A percentile compares a stretch with the other conserved stretches of the same genome.
Evolutionary conservation across 148 eudicot genomes (phyloP).

Genomic region (Pouteria glomerata): DNA sequence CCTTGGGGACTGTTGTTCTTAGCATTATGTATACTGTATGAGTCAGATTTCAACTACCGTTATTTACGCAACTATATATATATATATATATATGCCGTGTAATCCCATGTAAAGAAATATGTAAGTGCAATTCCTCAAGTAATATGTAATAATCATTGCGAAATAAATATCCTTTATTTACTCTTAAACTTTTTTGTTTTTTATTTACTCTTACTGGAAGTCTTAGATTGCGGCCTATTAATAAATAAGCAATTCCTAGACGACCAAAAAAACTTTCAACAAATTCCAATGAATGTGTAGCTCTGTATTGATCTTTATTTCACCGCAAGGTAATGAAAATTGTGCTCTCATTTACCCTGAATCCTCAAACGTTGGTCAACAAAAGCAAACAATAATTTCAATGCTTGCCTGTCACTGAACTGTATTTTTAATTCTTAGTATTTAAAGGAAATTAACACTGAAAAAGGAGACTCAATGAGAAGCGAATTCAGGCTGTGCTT

Average conservation of each 20-base stretch:
- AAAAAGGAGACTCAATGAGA: background rate
- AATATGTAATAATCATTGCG: too few relatives aligned
- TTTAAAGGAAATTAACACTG: background rate
- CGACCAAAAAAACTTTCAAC: background rate
- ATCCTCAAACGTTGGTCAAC: background rate
- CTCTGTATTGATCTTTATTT: background rate
- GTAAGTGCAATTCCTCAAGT: too few relatives aligned
- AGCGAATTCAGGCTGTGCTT: too few relatives aligned
- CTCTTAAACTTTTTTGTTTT: too few relatives aligned
- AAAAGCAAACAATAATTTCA: background rate
- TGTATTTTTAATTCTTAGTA: background rate
- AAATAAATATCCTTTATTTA: too few relatives aligned
- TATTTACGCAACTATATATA: too few relatives aligned
- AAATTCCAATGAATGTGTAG: background rate
- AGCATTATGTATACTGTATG: too few relatives aligned
- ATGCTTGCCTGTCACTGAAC: background rate
- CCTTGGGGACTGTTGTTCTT: too few relatives aligned
- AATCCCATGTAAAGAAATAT: background rate
- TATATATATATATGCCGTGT: background rate
- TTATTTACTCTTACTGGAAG: too few relatives aligned
- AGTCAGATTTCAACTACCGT: too few relatives aligned
- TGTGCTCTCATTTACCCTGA: background rate
- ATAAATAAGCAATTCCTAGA: background rate
- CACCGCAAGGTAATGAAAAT: background rate
- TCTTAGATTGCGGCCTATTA: background rate